phyloP scores from a whole-genome alignment of 306 rosid species.

The Casuarina glauca region DNA sequence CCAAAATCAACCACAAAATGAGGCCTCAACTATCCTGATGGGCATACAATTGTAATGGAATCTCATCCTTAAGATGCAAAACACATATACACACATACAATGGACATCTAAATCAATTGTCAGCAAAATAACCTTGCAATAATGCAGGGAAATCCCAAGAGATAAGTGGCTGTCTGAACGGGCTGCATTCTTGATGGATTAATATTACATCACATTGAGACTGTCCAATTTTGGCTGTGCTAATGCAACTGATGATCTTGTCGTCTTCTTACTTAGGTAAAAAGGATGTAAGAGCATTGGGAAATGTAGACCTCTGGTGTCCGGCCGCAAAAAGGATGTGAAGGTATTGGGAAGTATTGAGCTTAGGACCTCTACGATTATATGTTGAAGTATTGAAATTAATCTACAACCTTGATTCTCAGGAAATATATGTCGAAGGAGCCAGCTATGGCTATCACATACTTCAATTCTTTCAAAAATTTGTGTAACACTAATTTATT shows the following conservation, averaged over 20 bases:
- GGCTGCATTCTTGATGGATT: slow-evolving; percentile 99
- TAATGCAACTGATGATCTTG: too few species aligned
- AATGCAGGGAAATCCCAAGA: slow-evolving; percentile 88
- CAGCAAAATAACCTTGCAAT: slow-evolving; percentile 62
- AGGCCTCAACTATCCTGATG: background rate
- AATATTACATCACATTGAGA: slow-evolving; percentile 39
- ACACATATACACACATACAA: background rate
- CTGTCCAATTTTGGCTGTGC: too few species aligned
- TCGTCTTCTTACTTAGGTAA: too few species aligned
- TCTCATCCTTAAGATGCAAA: slow-evolving; percentile 9
- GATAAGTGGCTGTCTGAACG: slow-evolving; percentile 91
- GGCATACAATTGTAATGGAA: background rate
- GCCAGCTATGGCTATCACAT: background rate
- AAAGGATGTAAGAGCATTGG: too few species aligned
- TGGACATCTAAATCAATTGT: background rate
- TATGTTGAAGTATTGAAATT: too few species aligned
- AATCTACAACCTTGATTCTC: too few species aligned
- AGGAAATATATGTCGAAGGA: background rate
- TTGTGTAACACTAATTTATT: background rate
- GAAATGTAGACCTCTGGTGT: too few species aligned
- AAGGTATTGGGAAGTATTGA: too few species aligned
- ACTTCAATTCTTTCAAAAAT: background rate
- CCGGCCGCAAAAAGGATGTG: too few species aligned
- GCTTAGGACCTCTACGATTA: too few species aligned
- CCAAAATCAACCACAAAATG: slow-evolving; percentile 15